Evolutionary conservation across 352 stramenopile genomes (phyloP).

Genomic region (Phytophthora nicotianae): DNA sequence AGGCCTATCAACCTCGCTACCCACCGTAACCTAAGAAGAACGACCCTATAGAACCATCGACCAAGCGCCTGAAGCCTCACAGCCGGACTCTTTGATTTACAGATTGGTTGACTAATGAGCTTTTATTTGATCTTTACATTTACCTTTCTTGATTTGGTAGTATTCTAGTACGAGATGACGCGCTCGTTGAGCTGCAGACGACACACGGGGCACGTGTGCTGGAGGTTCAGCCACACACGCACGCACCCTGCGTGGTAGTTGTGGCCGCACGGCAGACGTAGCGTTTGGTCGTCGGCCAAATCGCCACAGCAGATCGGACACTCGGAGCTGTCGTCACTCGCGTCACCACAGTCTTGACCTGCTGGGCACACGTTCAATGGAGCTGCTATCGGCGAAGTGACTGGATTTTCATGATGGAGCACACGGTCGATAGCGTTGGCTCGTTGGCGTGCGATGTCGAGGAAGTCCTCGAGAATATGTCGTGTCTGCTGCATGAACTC

Average conservation of each 20-base stretch:
- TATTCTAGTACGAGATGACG: slow-evolving; percentile 17
- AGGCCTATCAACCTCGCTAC: slow-evolving; percentile 30
- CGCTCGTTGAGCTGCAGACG: slow-evolving; percentile 31
- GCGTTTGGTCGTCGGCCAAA: slow-evolving; percentile 49
- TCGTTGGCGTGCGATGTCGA: slow-evolving; percentile 47
- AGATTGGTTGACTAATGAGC: neutral
- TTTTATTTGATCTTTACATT: slow-evolving; percentile 17
- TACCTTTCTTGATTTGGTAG: slow-evolving; percentile 13
- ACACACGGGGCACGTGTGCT: slow-evolving; percentile 78
- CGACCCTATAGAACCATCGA: slow-evolving; percentile 37
- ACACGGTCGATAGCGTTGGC: slow-evolving; percentile 35
- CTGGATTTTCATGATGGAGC: slow-evolving; percentile 26
- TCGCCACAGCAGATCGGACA: slow-evolving; percentile 72
- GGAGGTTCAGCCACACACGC: slow-evolving; percentile 68
- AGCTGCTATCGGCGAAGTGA: slow-evolving; percentile 7
- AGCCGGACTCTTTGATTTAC: slow-evolving; percentile 1
- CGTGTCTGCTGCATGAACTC: slow-evolving; percentile 39
- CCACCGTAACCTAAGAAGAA: slow-evolving; percentile 46
- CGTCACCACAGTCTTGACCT: slow-evolving; percentile 16
- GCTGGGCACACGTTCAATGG: slow-evolving; percentile 10
- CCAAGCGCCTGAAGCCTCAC: slow-evolving; percentile 1
- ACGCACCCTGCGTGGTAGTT: slow-evolving; percentile 71
- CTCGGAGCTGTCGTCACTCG: slow-evolving; percentile 49
- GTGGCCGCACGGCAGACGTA: slow-evolving; percentile 65
- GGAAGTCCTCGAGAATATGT: slow-evolving; percentile 55